Evolutionary conservation across 2,329 filamentous ascomycete species (phyloP).

Genomic region (Epichloe scottii): DNA sequence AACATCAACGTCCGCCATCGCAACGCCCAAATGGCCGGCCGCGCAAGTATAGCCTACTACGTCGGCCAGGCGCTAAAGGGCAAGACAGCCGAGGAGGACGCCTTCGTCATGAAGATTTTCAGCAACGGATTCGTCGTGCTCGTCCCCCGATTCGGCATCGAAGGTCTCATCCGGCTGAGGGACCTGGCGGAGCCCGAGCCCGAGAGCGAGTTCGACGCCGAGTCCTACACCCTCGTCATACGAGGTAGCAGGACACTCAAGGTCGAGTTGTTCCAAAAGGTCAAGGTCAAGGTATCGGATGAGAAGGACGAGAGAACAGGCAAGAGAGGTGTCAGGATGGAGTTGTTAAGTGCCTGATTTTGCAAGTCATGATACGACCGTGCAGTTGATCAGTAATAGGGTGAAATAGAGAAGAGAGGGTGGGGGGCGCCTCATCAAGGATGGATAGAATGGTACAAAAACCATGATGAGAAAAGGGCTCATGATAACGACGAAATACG

Average conservation of each 20-base stretch:
- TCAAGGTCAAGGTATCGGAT: conserved; percentile 78
- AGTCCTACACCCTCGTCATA: conserved; percentile 64
- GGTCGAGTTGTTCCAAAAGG: conserved; percentile 85
- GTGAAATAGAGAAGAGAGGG: too few relatives aligned
- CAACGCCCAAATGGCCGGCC: conserved; percentile 90
- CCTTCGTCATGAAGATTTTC: conserved; percentile 94
- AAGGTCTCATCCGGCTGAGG: conserved; percentile 74
- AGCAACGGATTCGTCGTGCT: conserved; percentile 96
- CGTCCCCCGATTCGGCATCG: conserved; percentile 89
- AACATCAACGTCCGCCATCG: conserved; percentile 97
- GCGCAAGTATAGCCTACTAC: conserved; percentile 93
- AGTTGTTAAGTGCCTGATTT: conserved; percentile 28
- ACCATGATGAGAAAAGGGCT: too few relatives aligned
- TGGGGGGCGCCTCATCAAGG: too few relatives aligned
- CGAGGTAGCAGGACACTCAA: conserved; percentile 41
- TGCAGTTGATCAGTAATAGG: too few relatives aligned
- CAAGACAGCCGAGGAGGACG: conserved; percentile 65
- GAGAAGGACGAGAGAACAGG: conserved; percentile 92
- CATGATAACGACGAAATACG: too few relatives aligned
- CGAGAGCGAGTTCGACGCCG: conserved; percentile 71
- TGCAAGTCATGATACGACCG: too few relatives aligned
- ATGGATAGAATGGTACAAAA: too few relatives aligned
- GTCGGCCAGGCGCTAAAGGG: conserved; percentile 91
- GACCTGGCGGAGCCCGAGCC: conserved; percentile 71
- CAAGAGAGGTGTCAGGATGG: conserved; percentile 80